phyloP scores from a whole-genome alignment of 176 grass and related monocot species.

The Rhynchospora tenuis region DNA sequence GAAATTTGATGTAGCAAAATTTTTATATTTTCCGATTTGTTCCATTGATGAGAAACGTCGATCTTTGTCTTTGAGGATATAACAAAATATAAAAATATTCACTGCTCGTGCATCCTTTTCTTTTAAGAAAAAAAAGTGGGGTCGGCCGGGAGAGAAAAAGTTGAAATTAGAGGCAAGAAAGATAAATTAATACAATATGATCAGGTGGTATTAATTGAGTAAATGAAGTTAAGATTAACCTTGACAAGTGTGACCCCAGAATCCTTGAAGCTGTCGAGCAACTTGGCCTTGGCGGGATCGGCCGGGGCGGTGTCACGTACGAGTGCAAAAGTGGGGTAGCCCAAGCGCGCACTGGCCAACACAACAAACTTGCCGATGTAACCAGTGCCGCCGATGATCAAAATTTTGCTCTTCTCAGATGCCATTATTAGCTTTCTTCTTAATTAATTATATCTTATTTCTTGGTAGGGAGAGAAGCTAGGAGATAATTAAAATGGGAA shows the following conservation, averaged over 20 bases:
- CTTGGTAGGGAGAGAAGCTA: too few relatives aligned
- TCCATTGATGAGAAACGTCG: too few relatives aligned
- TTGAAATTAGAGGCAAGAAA: background rate
- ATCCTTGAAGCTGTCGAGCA: conserved; percentile 44
- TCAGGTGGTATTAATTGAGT: background rate
- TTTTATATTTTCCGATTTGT: too few relatives aligned
- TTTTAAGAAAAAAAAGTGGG: too few relatives aligned
- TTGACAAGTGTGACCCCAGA: conserved; percentile 48
- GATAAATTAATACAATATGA: too few relatives aligned
- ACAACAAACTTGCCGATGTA: conserved; percentile 48
- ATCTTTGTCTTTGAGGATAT: too few relatives aligned
- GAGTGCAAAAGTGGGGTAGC: conserved; percentile 40
- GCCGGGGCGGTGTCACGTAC: conserved; percentile 39
- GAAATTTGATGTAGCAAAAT: too few relatives aligned
- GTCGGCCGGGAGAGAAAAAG: too few relatives aligned
- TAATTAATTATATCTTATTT: background rate
- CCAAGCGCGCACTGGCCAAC: conserved; percentile 36
- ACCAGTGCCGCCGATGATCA: conserved; percentile 51
- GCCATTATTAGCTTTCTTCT: background rate
- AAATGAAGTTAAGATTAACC: background rate
- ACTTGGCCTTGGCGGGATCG: conserved; percentile 48
- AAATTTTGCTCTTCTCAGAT: conserved; percentile 44
- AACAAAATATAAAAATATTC: too few relatives aligned
- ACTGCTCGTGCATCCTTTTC: too few relatives aligned
- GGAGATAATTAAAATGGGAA: too few relatives aligned